A percentile compares a stretch with the other conserved stretches of the same genome.
Evolutionary conservation across 495 filamentous ascomycete species (phyloP).

Genomic region (Neurospora sp.): DNA sequence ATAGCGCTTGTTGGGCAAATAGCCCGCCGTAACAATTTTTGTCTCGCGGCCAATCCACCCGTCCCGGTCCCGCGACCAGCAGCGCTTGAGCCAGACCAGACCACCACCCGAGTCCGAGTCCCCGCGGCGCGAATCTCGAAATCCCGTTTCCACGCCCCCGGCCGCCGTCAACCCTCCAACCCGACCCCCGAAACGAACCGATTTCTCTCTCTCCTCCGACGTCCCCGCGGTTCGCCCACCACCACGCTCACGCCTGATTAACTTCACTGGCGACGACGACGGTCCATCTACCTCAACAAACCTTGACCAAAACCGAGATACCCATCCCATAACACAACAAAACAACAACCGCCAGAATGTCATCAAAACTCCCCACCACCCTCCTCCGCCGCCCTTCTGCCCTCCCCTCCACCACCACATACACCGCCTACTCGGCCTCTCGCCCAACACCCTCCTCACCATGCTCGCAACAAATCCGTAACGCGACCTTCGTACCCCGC

Average conservation of each 20-base stretch:
- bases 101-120: not conserved
- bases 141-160: not conserved
- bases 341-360: constrained; percentile 6
- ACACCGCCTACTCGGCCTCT: not conserved
- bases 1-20: not conserved
- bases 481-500: constrained; percentile 81
- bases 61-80: not conserved
- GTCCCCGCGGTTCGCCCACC: not conserved
- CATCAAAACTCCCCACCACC: constrained; percentile 22
- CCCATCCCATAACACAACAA: not conserved
- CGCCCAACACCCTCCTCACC: constrained; percentile 4
- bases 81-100: not conserved
- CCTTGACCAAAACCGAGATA: not conserved
- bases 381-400: constrained; percentile 14
- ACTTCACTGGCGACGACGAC: not conserved
- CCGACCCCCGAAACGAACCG: not conserved
- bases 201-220: not conserved
- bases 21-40: not conserved
- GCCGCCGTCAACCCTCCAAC: not conserved
- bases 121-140: not conserved
- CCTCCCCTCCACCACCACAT: constrained; percentile 7
- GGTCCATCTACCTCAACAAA: not conserved
- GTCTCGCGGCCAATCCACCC: not conserved
- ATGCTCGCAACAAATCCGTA: constrained; percentile 39
- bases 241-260: not conserved